Conservation (phyloP, 495 filamentous ascomycete species). For the Tuber umbilicatum region DNA sequence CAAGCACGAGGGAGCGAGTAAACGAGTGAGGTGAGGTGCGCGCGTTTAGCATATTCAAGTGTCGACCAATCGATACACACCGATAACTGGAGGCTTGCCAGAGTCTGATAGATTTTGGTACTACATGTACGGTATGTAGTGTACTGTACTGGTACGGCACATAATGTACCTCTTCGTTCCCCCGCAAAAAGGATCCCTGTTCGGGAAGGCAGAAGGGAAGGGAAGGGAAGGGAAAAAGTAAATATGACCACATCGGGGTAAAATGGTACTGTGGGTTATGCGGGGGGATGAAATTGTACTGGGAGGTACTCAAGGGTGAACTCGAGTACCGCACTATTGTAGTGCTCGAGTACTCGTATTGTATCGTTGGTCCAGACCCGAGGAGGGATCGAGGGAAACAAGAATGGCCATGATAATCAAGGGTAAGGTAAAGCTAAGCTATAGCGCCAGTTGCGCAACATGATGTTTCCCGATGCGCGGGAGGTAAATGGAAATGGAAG, state of each 20-base stretch:
- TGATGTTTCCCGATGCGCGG: not conserved
- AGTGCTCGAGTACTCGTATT: not conserved
- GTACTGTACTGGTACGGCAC: not conserved
- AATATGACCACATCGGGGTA: not conserved
- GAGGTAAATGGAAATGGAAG: not conserved
- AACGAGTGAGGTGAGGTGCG: slow-evolving; percentile 2
- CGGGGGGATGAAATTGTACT: not conserved
- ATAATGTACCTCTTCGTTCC: not conserved
- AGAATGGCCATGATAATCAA: not conserved
- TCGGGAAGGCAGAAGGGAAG: not conserved
- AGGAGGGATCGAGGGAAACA: not conserved
- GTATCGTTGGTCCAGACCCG: not conserved
- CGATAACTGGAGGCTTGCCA: not conserved
- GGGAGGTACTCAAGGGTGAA: not conserved
- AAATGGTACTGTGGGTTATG: slow-evolving; percentile 4
- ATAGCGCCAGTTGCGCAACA: not conserved
- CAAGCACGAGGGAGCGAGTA: not conserved
- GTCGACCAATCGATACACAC: not conserved
- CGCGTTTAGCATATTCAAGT: not conserved
- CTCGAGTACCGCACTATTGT: not conserved
- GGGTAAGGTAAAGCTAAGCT: not conserved
- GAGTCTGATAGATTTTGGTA: not conserved
- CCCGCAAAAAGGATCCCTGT: slow-evolving; percentile 1
- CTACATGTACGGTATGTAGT: not conserved
- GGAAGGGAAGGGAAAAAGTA: slow-evolving; percentile 1